Conservation (phyloP, 495 filamentous ascomycete species). For the Apiosordaria backusii region DNA sequence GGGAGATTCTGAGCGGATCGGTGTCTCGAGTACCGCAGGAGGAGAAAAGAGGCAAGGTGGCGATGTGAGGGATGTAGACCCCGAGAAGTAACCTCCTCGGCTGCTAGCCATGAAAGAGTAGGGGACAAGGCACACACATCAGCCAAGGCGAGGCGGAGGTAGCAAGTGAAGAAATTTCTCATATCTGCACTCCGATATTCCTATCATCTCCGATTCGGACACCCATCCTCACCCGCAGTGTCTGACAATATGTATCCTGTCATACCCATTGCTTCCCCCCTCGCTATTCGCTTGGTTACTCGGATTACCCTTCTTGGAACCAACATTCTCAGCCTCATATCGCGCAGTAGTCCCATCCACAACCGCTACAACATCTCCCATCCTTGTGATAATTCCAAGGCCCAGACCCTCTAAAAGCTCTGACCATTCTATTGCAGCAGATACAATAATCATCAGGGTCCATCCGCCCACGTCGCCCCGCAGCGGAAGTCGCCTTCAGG, state of each 20-base stretch:
- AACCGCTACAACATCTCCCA: neutral
- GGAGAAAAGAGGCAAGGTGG: neutral
- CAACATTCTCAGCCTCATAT: conserved; percentile 1
- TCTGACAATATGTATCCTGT: neutral
- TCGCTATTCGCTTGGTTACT: neutral
- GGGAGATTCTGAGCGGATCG: neutral
- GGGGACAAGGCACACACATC: too few relatives aligned
- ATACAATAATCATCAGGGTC: neutral
- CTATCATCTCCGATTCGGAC: neutral
- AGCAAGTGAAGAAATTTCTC: neutral
- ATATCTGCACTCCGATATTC: neutral
- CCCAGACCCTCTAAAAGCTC: neutral
- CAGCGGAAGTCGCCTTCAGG: neutral
- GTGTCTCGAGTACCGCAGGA: neutral
- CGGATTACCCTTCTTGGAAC: neutral
- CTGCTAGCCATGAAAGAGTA: too few relatives aligned
- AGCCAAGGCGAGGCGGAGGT: too few relatives aligned
- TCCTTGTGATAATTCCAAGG: neutral
- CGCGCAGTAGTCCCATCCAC: neutral
- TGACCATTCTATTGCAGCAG: neutral
- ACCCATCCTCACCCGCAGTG: neutral
- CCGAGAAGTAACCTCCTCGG: conserved; percentile 4
- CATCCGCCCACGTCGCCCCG: conserved; percentile 1
- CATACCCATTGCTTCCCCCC: neutral
- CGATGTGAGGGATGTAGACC: neutral